Conservation (phyloP, 139 green algal species). For the Spirogloea muscicola region DNA sequence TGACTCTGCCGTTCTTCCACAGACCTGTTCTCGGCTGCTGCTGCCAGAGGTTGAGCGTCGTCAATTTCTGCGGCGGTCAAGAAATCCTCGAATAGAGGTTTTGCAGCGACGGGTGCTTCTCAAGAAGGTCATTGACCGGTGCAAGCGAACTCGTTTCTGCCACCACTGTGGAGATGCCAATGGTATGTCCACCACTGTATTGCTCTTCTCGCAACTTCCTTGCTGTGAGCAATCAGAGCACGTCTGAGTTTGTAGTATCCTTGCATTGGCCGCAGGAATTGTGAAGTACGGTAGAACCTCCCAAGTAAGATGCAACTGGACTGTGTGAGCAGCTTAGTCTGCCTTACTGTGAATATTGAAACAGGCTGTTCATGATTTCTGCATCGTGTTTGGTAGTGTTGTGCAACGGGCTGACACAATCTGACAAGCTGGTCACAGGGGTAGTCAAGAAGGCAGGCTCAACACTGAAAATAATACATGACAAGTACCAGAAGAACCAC, state of each 20-base stretch:
- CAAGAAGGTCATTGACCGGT: constrained; percentile 76
- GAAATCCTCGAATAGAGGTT: constrained; percentile 72
- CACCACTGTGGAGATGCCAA: constrained; percentile 49
- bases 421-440: constrained; percentile 33
- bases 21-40: constrained; percentile 80
- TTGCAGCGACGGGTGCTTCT: constrained; percentile 67
- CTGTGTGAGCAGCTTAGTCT: too few species aligned
- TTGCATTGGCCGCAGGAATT: too few species aligned
- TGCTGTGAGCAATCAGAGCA: neutral
- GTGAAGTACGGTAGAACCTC: too few species aligned
- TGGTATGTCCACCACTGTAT: constrained; percentile 16
- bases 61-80: constrained; percentile 45
- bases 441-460: constrained; percentile 43
- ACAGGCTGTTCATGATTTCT: too few species aligned
- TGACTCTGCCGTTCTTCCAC: too few species aligned
- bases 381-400: too few species aligned
- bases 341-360: too few species aligned
- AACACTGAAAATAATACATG: constrained; percentile 76
- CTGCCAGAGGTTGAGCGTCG: constrained; percentile 69
- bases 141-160: constrained; percentile 80
- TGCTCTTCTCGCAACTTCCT: neutral
- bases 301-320: too few species aligned
- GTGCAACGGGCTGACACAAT: too few species aligned
- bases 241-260: too few species aligned
- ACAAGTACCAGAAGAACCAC: constrained; percentile 78